Evolutionary conservation across 1,284 basidiomycete species (phyloP), one percentile per base, ranked within the genome.

Genomic region (Polyporus tsugae): DNA sequence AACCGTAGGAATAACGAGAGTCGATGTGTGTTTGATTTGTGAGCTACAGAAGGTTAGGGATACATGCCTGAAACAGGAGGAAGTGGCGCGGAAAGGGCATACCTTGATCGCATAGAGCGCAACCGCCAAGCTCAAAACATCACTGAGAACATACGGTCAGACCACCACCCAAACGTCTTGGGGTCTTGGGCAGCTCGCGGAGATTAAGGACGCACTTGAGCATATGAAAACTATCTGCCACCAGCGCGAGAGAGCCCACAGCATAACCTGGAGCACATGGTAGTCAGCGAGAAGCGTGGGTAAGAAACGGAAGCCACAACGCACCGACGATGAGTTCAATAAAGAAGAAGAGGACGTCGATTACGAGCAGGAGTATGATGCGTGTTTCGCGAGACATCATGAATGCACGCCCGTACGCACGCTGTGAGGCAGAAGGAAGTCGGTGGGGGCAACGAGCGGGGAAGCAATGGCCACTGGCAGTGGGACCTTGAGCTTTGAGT

Each of bases 151-250:
- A 65, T 66, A 67, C 25, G 52, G 62, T 61, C 36, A 58, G 52
- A 60, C 65, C 38, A 65, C 57, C 55, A 62, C 15, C 22, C 10
- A 25, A 49, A 49, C 46, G 46, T 25, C 19, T 10, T 29, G 52
- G 44, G 59, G 33, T 61, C 52, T 57, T n/a, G 59, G 13, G 25
- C 22, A 36, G 13, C n/a, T 35, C 41, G 22, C 22, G 13, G 49
- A 33, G 15, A 49, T 39, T 42, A 65, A 61, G 36, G 65, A 68
- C 88, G 70, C 74, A 97, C 95, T 96, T 96, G 82, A 97, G 90
- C 97, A 99, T 99, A 84, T 99, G 97, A 82, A 99, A 99, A 72
- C 93, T 95, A 83, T 99, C 97, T 25, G 98, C 97, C 44, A 99
- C 92, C 67, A 99, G 91, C 3, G 97, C 97, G 1, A 98, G 89